A percentile compares a stretch with the other conserved stretches of the same genome.
Evolutionary conservation across 148 eudicot genomes (phyloP).

Genomic region (Simmondsia chinensis): DNA sequence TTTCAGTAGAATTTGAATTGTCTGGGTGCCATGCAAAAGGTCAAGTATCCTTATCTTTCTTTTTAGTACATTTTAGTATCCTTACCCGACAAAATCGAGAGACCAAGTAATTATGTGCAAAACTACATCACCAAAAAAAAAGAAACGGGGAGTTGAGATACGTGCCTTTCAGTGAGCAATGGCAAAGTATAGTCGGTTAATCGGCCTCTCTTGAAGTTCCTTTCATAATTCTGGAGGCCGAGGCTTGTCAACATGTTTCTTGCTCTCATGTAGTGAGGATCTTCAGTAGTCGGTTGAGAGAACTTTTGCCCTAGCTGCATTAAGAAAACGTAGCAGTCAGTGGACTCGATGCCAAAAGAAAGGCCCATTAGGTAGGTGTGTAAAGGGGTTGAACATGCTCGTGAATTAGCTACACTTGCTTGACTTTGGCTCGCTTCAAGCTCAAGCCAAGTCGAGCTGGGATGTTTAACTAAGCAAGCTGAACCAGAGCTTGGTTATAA

Average conservation of each 20-base stretch:
- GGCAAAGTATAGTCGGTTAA: conserved; percentile 75
- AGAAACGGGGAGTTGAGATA: not conserved
- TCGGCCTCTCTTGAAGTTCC: conserved; percentile 85
- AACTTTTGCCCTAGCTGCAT: conserved; percentile 81
- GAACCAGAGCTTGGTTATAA: too few species aligned
- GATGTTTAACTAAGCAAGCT: too few species aligned
- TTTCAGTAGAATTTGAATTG: too few species aligned
- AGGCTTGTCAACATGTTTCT: conserved; percentile 59
- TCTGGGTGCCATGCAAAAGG: too few species aligned
- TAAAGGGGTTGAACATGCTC: too few species aligned
- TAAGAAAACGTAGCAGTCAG: conserved; percentile 2
- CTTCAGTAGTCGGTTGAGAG: conserved; percentile 62
- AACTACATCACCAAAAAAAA: not conserved
- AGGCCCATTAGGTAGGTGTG: too few species aligned
- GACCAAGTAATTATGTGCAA: not conserved
- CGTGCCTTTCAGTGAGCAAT: conserved; percentile 83
- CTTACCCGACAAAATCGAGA: not conserved
- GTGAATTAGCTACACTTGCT: too few species aligned
- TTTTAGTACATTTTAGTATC: too few species aligned
- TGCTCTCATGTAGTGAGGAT: conserved; percentile 53
- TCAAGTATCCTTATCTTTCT: too few species aligned
- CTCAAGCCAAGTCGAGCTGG: too few species aligned
- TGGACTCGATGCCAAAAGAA: too few species aligned
- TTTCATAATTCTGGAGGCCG: conserved; percentile 79
- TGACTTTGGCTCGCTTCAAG: too few species aligned